Evolutionary conservation across 768 basidiomycete genomes (phyloP), one percentile per base, ranked within the genome.

Genomic region (Royoungia palumana): DNA sequence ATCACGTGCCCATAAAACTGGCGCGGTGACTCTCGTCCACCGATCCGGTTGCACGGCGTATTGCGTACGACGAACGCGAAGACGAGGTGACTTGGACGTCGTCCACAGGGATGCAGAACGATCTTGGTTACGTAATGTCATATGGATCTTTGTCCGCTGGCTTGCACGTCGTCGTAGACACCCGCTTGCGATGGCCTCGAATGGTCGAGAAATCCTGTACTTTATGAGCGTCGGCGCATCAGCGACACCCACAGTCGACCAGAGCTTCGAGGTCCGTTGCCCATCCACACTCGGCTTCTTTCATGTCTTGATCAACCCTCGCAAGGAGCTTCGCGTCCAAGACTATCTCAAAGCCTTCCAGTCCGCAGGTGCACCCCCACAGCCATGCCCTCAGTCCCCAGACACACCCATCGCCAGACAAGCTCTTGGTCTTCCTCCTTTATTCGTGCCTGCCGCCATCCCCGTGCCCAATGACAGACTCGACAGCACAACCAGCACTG

Each of bases 271-370:
- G 64, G 65, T 68, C 9, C 32, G 55, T 39, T 30, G 1, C 4
- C 1, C 6, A 14, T 45, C 2, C 19, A 2, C 6, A 11, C 10
- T 32, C 13, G 5, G 17, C 32, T 25, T 20, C n/a, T 12, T 12
- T 21, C 11, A 13, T 8, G 1, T 39, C 1, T 11, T 25, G 17
- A 22, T 39, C 14, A 40, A 5, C 28, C 22, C 32, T 13, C 5
- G 24, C 30, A 52, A 85, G 83, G 83, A 85, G 70, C 64, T 72
- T 21, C 77, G 83, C 34, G 54, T 74, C 5, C 67, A 73, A 32
- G 82, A 83, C 59, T 85, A 85, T 54, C 53, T 81, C 24, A 64
- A 62, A 19, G 72, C 77, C 1, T 83, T 79, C 55, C 60, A 55
- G 24, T 53, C 72, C 0, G 79, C 78, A 0, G 74, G 77, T 14